phyloP scores from a whole-genome alignment of 106 monocot species.

The Allium sativum region DNA sequence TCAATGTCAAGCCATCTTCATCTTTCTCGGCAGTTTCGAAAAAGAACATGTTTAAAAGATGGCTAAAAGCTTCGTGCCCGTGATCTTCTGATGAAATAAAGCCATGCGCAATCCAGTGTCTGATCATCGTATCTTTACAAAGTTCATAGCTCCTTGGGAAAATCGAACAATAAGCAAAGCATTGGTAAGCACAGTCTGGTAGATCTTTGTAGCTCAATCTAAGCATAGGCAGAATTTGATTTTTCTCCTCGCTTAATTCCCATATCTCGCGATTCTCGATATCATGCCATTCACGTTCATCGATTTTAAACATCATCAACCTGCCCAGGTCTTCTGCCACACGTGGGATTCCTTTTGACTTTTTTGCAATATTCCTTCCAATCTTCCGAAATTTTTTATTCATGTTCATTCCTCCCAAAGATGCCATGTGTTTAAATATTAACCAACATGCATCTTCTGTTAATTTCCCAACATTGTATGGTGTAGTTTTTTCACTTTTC shows the following conservation, averaged over 20 bases:
- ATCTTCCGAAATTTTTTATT: too few species aligned
- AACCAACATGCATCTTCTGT: not conserved
- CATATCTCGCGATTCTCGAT: not conserved
- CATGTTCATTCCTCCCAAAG: not conserved
- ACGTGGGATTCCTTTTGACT: too few species aligned
- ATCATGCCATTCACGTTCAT: too few species aligned
- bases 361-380: too few species aligned
- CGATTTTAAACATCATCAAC: too few species aligned
- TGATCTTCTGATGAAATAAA: not conserved
- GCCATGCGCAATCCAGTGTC: constrained; percentile 12
- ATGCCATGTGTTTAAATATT: not conserved
- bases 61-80: not conserved
- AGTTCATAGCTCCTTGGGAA: constrained; percentile 8
- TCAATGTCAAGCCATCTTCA: not conserved
- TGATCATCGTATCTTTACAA: constrained; percentile 1
- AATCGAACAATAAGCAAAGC: constrained; percentile 11
- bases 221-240: constrained; percentile 2
- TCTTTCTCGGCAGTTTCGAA: not conserved
- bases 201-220: constrained; percentile 7
- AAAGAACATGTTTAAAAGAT: not conserved
- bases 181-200: constrained; percentile 3
- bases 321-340: too few species aligned
- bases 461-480: not conserved
- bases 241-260: not conserved
- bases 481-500: not conserved